phyloP scores from a whole-genome alignment of 768 basidiomycete species.

The Suillus plorans region DNA sequence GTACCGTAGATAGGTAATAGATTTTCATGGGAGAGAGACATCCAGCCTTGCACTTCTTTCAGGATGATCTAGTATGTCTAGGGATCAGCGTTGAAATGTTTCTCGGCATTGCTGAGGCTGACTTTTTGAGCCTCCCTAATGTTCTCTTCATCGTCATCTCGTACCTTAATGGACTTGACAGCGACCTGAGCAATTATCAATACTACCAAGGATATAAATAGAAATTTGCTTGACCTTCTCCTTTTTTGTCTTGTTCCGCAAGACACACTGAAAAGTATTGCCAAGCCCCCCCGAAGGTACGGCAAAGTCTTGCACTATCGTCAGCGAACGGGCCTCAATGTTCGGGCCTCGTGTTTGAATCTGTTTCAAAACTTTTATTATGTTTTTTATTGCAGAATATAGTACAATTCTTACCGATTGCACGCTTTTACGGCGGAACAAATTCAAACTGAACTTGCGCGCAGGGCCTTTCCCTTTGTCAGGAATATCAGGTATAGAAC shows the following conservation, averaged over 20 bases:
- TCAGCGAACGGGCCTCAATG: background rate
- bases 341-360: background rate
- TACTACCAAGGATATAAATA: background rate
- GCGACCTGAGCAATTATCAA: background rate
- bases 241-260: background rate
- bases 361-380: background rate
- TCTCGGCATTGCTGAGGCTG: background rate
- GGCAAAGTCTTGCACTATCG: background rate
- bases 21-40: conserved; percentile 19
- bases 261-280: background rate
- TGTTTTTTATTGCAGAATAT: background rate
- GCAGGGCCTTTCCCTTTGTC: background rate
- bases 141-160: background rate
- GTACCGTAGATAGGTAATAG: conserved; percentile 20
- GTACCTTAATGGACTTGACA: conserved; percentile 2
- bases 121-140: background rate
- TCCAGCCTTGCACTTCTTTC: conserved; percentile 21
- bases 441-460: background rate
- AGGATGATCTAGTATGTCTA: background rate
- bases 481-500: background rate
- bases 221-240: background rate
- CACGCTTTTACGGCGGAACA: background rate
- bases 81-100: background rate
- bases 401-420: background rate
- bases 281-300: background rate